These are phyloP conservation scores for Capsella rubella DNA, from an alignment of 441 rosid species.

Conservation along the genomic window DNA sequence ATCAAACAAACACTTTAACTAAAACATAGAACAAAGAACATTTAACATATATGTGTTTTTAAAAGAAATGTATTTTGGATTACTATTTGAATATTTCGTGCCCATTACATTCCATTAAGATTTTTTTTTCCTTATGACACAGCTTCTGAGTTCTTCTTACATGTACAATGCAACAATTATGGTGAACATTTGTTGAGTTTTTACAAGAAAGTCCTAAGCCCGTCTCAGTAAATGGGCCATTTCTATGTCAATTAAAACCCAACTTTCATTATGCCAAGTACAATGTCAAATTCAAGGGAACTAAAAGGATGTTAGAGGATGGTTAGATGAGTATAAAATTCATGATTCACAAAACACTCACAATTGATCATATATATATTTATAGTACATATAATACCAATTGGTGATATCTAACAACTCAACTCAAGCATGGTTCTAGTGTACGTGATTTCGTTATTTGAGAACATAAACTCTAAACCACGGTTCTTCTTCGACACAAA, in stretches of 20 bases:
- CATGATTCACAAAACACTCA: slow-evolving; percentile 2
- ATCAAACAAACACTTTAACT: not conserved
- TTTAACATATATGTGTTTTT: not conserved
- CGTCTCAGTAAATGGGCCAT: slow-evolving; percentile 7
- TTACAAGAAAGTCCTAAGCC: not conserved
- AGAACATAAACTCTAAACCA: not conserved
- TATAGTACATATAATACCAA: not conserved
- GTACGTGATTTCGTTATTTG: not conserved
- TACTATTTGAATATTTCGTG: not conserved
- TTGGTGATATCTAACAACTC: not conserved
- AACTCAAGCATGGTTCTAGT: not conserved
- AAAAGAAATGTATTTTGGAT: too few species aligned
- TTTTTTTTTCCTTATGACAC: not conserved
- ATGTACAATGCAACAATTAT: not conserved
- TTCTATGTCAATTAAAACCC: not conserved
- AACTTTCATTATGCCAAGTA: too few species aligned
- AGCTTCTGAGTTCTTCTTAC: not conserved
- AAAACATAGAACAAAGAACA: not conserved
- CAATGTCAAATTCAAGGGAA: too few species aligned
- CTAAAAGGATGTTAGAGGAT: not conserved
- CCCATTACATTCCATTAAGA: not conserved
- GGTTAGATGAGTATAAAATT: not conserved
- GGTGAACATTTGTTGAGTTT: not conserved
- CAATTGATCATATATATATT: not conserved
- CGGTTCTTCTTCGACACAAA: not conserved